Conservation (phyloP, 495 filamentous ascomycete genomes). For the Penicillium bialowiezense region DNA sequence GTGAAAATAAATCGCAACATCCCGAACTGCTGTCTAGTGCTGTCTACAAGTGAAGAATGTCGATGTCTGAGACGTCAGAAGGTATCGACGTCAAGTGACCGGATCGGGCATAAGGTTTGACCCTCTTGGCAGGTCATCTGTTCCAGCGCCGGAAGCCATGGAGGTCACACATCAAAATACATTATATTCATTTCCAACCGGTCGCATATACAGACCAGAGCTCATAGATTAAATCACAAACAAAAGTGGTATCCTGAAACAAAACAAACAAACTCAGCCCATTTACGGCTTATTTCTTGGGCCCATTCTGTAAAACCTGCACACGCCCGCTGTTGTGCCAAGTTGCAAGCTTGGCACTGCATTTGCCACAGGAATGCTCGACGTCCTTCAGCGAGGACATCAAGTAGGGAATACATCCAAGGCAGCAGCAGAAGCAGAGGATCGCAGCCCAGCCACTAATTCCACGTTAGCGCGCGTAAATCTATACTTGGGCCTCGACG, state of each 20-base stretch:
- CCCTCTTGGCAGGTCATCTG: slow-evolving; percentile 6
- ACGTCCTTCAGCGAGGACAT: slow-evolving; percentile 50
- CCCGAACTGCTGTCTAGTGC: background rate
- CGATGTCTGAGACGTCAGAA: background rate
- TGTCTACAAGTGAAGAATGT: too few species aligned
- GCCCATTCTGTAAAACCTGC: slow-evolving; percentile 34
- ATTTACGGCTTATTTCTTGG: background rate
- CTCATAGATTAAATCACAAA: background rate
- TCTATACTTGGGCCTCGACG: slow-evolving; percentile 10
- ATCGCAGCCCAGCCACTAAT: slow-evolving; percentile 49
- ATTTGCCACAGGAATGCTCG: slow-evolving; percentile 50
- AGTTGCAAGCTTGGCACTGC: slow-evolving; percentile 44
- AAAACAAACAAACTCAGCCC: background rate
- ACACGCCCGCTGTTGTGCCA: slow-evolving; percentile 53
- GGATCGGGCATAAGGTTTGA: slow-evolving; percentile 11
- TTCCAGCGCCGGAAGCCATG: background rate
- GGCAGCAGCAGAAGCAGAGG: slow-evolving; percentile 43
- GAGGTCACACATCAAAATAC: background rate
- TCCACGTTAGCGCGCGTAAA: background rate
- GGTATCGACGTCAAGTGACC: slow-evolving; percentile 4
- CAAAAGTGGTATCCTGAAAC: slow-evolving; percentile 2
- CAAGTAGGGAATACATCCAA: slow-evolving; percentile 54
- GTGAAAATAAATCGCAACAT: slow-evolving; percentile 18
- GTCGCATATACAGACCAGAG: background rate
- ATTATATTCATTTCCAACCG: background rate